These are phyloP conservation scores for Helianthus tuberosus DNA, from an alignment of 129 eudicot genomes.

Conservation along the genomic window DNA sequence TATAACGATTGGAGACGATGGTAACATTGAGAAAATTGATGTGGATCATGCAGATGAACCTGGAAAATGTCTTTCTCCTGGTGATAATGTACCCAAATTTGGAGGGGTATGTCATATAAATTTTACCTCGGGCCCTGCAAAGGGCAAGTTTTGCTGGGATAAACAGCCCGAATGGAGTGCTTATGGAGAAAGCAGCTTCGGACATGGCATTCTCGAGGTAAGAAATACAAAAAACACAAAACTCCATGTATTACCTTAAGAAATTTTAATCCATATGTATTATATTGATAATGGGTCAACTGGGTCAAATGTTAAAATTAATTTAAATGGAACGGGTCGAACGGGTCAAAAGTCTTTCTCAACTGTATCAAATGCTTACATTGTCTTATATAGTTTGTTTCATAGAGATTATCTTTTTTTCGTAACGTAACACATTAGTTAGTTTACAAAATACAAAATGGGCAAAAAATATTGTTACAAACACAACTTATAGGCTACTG, in stretches of 20 bases:
- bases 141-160: constrained; percentile 90
- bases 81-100: constrained; percentile 76
- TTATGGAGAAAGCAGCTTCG: constrained; percentile 92
- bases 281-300: background rate
- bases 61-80: constrained; percentile 74
- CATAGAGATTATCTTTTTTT: background rate
- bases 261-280: background rate
- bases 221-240: background rate
- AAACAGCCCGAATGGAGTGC: constrained; percentile 97
- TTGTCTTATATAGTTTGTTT: background rate
- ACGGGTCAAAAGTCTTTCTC: background rate
- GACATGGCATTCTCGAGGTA: constrained; percentile 88
- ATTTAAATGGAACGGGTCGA: background rate
- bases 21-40: constrained; percentile 80
- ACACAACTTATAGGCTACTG: too few relatives aligned
- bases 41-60: constrained; percentile 88
- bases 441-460: background rate
- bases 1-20: constrained; percentile 90
- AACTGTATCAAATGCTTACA: background rate
- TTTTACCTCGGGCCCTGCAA: constrained; percentile 80
- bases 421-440: too few relatives aligned
- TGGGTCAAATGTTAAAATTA: background rate
- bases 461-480: background rate
- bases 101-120: constrained; percentile 78
- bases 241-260: background rate